Evolutionary conservation across 192 early-diverging fungal species (phyloP), one percentile per base, ranked within the genome.

Genomic region (Entomortierella parvispora): DNA sequence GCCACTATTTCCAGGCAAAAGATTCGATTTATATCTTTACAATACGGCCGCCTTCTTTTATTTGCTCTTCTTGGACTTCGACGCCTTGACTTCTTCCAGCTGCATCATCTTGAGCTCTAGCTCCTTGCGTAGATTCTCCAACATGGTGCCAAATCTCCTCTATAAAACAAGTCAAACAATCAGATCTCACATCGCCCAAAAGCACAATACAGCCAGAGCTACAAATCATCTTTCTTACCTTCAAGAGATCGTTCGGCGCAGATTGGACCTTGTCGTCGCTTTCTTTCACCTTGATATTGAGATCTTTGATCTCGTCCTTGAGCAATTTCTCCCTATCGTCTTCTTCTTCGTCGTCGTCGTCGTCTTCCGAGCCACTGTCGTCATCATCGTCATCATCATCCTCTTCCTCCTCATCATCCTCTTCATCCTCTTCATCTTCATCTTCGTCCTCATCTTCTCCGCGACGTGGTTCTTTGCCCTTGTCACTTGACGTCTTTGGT

Each of bases 241-340:
- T 88, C 56, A 94, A 78, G 65, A 94, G 91, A 7, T 87, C 85
- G 77, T 94, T 93, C 4, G 86, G 82, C 18, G 91, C 89, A 20
- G 84, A 80, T 0, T 80, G 61, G 2, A 91, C 45, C 56, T 90
- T 83, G 0, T 80, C 79, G 31, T 79, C 58, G 51, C 85, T 90
- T 4, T 88, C 85, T 20, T 84, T 71, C 57, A 93, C 80, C 33
- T 82, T 86, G 4, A 61, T 63, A 45, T 91, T 84, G 61, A 93
- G 52, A 34, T 90, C 89, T 28, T 63, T 72, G 63, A 94, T 90
- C 69, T 92, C 91, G 54, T 90, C 83, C 48, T 77, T 81, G 32
- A 87, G 58, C 47, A 84, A 18, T 70, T 81, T 80, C 71, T 87
- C 85, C 46, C 80, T 62, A 25, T 86, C 82, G 0, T 85, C 86